phyloP scores from a whole-genome alignment of 331 rosid genomes.

The Saraca asoca region DNA sequence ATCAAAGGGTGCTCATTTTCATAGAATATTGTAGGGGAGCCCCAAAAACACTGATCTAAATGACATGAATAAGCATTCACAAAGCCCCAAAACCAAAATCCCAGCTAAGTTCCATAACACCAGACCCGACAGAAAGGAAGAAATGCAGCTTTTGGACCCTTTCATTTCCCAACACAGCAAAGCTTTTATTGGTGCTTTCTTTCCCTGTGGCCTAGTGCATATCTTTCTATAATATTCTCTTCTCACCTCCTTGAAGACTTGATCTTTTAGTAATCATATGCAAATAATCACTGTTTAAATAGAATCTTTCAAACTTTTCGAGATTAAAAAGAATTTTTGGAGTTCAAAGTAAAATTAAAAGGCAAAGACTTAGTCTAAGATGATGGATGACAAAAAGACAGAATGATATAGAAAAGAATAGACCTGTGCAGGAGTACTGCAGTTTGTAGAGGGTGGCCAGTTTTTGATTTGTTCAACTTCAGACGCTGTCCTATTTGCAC shows the following conservation, averaged over 20 bases:
- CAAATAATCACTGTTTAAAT: conserved; percentile 47
- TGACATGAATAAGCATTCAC: conserved; percentile 60
- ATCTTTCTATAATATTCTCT: conserved; percentile 34
- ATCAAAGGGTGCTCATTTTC: conserved; percentile 42
- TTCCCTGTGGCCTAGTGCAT: conserved; percentile 36
- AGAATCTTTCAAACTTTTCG: conserved; percentile 34
- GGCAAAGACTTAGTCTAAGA: conserved; percentile 14
- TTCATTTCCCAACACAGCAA: conserved; percentile 91
- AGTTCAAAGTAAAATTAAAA: conserved; percentile 26
- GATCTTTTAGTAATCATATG: conserved; percentile 44
- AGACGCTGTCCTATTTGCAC: conserved; percentile 68
- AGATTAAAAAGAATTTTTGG: conserved; percentile 23
- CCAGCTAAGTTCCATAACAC: conserved; percentile 66
- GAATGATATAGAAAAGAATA: conserved; percentile 35
- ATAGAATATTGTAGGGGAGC: conserved; percentile 35
- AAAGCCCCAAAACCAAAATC: conserved; percentile 67
- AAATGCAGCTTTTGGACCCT: conserved; percentile 86
- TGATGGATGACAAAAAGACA: conserved; percentile 30
- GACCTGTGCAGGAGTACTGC: conserved; percentile 78
- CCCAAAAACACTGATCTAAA: conserved; percentile 36
- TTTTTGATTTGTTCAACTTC: conserved; percentile 79
- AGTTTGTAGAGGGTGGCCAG: conserved; percentile 78
- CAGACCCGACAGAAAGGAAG: conserved; percentile 99
- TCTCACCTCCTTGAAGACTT: background rate
- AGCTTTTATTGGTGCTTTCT: conserved; percentile 55